Percentiles rank a stretch among this genome's conserved stretches.
phyloP scores from a whole-genome alignment of 345 rosid species.

The Excoecaria cochinchinensis region DNA sequence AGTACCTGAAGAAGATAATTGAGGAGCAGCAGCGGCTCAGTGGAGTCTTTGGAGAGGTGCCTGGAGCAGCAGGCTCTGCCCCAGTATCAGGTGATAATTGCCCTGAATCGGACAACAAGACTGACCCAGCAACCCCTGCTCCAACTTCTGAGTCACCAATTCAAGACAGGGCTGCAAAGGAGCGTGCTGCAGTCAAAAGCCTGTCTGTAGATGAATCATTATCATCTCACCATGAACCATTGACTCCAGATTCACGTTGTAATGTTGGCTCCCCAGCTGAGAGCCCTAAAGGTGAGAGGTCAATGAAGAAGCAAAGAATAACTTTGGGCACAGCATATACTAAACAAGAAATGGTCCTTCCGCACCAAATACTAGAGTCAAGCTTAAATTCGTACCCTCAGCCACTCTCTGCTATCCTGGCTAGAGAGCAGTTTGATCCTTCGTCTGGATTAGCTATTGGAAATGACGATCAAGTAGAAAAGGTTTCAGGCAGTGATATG shows the following conservation, averaged over 20 bases:
- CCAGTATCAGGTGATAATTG: constrained; percentile 44
- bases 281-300: constrained; percentile 60
- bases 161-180: constrained; percentile 68
- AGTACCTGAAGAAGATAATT: constrained; percentile 95
- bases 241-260: constrained; percentile 85
- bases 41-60: constrained; percentile 62
- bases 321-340: constrained; percentile 35
- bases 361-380: constrained; percentile 76
- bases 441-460: constrained; percentile 47
- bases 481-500: constrained; percentile 49
- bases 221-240: constrained; percentile 78
- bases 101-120: constrained; percentile 64
- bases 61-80: constrained; percentile 39
- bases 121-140: constrained; percentile 86
- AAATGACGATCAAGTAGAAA: constrained; percentile 46
- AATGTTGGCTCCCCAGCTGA: constrained; percentile 53
- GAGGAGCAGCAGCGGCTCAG: constrained; percentile 94
- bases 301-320: constrained; percentile 68
- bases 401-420: constrained; percentile 41
- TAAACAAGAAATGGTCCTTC: constrained; percentile 50
- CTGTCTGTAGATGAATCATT: constrained; percentile 79
- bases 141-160: constrained; percentile 78
- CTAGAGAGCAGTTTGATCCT: constrained; percentile 50
- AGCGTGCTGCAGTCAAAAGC: constrained; percentile 60
- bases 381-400: constrained; percentile 65